Evolutionary conservation across 2,329 filamentous ascomycete genomes (phyloP), one percentile per base, ranked within the genome.

Genomic region (Thielaviopsis cerberus): DNA sequence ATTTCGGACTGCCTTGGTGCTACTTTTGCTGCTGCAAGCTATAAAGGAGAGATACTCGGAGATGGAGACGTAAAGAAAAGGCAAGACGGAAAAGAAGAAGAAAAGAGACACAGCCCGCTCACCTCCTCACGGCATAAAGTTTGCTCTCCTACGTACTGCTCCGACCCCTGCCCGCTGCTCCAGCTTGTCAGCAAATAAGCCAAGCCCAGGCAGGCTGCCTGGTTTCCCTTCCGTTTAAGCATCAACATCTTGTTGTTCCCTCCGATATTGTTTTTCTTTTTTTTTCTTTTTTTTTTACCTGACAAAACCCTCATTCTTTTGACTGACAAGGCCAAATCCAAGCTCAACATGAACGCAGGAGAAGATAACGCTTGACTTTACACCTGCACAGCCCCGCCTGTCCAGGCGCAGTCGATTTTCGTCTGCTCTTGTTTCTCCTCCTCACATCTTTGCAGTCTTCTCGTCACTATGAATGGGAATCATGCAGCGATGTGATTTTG

Each of bases 61-160:
- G 27, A 45, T 24, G 13, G n/a, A 48, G 24, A 8, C 24, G n/a
- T 10, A 20, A 45, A 5, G 51, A 24, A 48, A 50, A 45, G 45
- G 24, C 37, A 51, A 51, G 25, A 54, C 34, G 54, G 26, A 17
- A 51, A 54, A 24, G 51, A 52, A 60, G 22, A 57, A 24, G 24
- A 48, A 51, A 20, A 57, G 34, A 57, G 37, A 27, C 17, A 41
- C 26, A 56, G 37, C 20, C 27, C 37, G 17, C 37, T 45, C 37
- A 5, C 37, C 37, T 48, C 41, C n/a, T 20, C 41, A 48, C n/a
- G 22, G 41, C 41, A 23, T 48, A 48, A 48, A 48, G 34, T 41
- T 41, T 41, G 34, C n/a, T 41, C 34, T 41, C n/a, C 7, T 4
- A 41, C 34, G 3, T 4, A n/a, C 34, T 41, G 34, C 34, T 41